These are phyloP conservation scores for Rhazya stricta DNA, from an alignment of 257 asterid genomes.

Conservation along the genomic window DNA sequence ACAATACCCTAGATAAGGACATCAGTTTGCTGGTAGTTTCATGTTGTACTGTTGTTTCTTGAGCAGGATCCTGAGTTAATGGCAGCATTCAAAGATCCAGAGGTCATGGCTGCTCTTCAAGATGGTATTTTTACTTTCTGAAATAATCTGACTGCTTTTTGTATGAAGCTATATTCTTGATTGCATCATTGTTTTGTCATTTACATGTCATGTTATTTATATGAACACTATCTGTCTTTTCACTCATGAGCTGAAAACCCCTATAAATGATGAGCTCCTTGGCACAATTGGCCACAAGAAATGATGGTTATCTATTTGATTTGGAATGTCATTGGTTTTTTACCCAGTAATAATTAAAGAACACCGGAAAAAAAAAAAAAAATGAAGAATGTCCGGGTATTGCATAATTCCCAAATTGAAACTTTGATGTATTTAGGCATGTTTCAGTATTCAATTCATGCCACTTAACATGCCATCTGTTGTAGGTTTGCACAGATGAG, in stretches of 20 bases:
- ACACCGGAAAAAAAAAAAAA: background rate
- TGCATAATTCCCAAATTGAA: background rate
- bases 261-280: background rate
- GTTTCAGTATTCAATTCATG: background rate
- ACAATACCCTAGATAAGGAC: background rate
- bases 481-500: background rate
- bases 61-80: slow-evolving; percentile 94
- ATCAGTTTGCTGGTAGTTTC: background rate
- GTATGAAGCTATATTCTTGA: background rate
- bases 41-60: slow-evolving; percentile 23
- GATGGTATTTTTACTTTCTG: slow-evolving; percentile 54
- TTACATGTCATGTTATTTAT: background rate
- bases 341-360: background rate
- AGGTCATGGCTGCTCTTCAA: slow-evolving; percentile 97
- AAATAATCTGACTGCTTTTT: background rate
- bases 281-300: background rate
- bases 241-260: background rate
- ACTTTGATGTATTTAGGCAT: background rate
- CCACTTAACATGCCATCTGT: background rate
- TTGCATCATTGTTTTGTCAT: too few species aligned
- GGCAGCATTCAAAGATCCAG: slow-evolving; percentile 98
- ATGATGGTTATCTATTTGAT: background rate
- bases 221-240: background rate
- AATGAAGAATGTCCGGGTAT: background rate
- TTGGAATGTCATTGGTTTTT: background rate